Evolutionary conservation across 257 asterid genomes (phyloP).

Genomic region (Gynochthodes officinalis): DNA sequence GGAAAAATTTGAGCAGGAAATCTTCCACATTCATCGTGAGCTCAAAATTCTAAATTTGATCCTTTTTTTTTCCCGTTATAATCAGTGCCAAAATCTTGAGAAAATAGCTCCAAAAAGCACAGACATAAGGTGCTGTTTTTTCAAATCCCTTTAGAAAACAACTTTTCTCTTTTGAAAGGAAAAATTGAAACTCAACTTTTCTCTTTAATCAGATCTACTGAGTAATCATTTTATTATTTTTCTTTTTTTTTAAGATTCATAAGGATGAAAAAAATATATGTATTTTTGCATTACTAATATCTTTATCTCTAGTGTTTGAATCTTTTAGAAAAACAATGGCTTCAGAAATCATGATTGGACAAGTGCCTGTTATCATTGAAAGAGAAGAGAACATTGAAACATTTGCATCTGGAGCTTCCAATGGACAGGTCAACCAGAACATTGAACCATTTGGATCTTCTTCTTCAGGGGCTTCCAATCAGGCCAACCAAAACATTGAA

Average conservation of each 20-base stretch:
- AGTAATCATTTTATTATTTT: too few relatives aligned
- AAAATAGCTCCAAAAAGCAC: not conserved
- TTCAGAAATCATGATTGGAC: not conserved
- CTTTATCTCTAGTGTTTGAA: too few relatives aligned
- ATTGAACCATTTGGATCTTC: too few relatives aligned
- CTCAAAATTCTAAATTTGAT: not conserved
- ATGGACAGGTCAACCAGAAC: constrained; percentile 12
- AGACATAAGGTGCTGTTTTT: too few relatives aligned
- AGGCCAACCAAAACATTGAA: too few relatives aligned
- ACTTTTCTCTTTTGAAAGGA: not conserved
- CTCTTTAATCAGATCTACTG: not conserved
- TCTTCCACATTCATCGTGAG: not conserved
- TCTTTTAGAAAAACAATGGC: too few relatives aligned
- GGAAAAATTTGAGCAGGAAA: too few relatives aligned
- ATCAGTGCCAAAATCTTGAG: not conserved
- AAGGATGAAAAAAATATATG: not conserved
- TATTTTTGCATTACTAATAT: not conserved
- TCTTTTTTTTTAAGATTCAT: too few relatives aligned
- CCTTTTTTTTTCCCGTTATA: not conserved
- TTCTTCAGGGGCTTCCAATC: too few relatives aligned
- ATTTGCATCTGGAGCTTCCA: not conserved
- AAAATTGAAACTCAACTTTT: not conserved
- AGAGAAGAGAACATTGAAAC: not conserved
- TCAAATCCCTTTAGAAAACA: too few relatives aligned
- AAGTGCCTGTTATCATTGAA: not conserved